Percentiles rank a stretch among this genome's conserved stretches.
phyloP scores from a whole-genome alignment of 441 rosid genomes.

The Mallotus japonicus region DNA sequence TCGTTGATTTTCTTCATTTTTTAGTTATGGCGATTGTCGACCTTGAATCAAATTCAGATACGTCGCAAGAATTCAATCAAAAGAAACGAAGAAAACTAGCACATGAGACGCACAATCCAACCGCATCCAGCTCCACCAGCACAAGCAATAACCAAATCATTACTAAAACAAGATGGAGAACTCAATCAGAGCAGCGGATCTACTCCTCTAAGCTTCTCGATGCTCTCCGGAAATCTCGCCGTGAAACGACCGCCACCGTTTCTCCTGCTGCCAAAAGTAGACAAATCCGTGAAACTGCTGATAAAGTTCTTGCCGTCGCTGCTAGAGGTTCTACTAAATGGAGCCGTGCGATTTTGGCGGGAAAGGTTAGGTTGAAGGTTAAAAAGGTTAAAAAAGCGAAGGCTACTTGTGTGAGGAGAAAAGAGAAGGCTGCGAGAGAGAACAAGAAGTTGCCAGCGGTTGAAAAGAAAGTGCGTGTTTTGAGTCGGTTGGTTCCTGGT shows the following conservation, averaged over 20 bases:
- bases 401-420: constrained; percentile 37
- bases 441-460: constrained; percentile 54
- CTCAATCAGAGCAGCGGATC: constrained; percentile 59
- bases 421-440: constrained; percentile 42
- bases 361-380: constrained; percentile 50
- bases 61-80: constrained; percentile 28
- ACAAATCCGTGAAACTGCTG: constrained; percentile 71
- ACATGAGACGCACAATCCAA: background rate
- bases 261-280: constrained; percentile 26
- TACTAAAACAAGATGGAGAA: constrained; percentile 50
- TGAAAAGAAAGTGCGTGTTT: constrained; percentile 54
- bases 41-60: constrained; percentile 25
- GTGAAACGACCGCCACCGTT: constrained; percentile 19
- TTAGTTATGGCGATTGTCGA: constrained; percentile 3
- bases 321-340: constrained; percentile 75
- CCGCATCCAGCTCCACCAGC: background rate
- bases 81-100: constrained; percentile 51
- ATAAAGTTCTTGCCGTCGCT: constrained; percentile 63
- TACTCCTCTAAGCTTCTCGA: constrained; percentile 71
- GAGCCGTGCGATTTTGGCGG: constrained; percentile 88
- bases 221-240: constrained; percentile 57
- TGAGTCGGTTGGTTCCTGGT: constrained; percentile 91
- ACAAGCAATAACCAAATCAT: background rate
- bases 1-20: background rate
- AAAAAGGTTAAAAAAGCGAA: constrained; percentile 39